Evolutionary conservation across 1,284 basidiomycete species (phyloP).

Genomic region (Salmacisia buchloeana): DNA sequence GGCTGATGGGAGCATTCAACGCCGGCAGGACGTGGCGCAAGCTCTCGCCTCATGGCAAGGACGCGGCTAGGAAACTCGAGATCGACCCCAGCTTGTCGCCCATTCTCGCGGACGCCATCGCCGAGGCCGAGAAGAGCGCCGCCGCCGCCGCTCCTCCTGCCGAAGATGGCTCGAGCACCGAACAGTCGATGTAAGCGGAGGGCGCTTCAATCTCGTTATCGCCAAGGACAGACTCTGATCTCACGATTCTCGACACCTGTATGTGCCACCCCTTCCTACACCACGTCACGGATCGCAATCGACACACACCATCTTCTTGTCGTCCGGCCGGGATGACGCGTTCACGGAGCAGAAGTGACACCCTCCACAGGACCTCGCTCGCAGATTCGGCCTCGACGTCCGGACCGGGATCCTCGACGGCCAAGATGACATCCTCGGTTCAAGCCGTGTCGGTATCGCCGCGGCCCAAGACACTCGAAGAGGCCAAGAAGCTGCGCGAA

Average conservation of each 20-base stretch:
- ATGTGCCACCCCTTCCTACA: too few relatives aligned
- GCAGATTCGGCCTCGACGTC: too few relatives aligned
- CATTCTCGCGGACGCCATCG: constrained; percentile 25
- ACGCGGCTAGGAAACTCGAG: constrained; percentile 40
- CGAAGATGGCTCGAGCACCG: neutral
- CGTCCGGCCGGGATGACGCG: too few relatives aligned
- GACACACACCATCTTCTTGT: too few relatives aligned
- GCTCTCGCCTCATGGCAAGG: constrained; percentile 31
- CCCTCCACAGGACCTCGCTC: too few relatives aligned
- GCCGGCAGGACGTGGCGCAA: constrained; percentile 38
- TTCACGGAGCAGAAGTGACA: too few relatives aligned
- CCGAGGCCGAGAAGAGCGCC: constrained; percentile 24
- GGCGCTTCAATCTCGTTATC: too few relatives aligned
- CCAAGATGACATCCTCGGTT: neutral
- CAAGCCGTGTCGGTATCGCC: neutral
- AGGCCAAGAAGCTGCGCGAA: neutral
- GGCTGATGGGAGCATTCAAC: neutral
- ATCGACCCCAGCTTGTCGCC: constrained; percentile 34
- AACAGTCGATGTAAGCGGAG: constrained; percentile 7
- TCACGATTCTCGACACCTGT: too few relatives aligned
- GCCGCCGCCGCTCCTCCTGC: neutral
- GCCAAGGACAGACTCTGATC: too few relatives aligned
- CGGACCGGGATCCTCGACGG: too few relatives aligned
- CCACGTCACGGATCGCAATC: too few relatives aligned
- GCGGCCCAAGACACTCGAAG: constrained; percentile 7